Evolutionary conservation across 306 rosid genomes (phyloP).

Genomic region (Oxytropis ochrocephala): DNA sequence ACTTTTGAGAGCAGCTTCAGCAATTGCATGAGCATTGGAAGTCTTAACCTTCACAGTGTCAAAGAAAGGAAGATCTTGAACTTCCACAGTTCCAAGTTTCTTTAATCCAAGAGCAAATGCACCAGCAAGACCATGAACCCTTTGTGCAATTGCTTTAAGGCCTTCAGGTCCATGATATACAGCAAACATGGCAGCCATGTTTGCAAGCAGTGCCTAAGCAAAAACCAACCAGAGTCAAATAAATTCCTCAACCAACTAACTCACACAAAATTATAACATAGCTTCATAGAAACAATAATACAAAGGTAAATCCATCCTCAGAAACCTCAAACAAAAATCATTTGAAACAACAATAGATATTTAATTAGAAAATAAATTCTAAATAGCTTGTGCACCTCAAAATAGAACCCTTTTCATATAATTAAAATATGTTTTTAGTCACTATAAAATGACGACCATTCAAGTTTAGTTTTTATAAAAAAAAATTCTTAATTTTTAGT

Average conservation of each 20-base stretch:
- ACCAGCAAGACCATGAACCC: slow-evolving; percentile 98
- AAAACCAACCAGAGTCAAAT: slow-evolving; percentile 12
- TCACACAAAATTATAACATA: neutral
- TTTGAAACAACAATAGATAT: neutral
- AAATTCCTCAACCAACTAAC: slow-evolving; percentile 23
- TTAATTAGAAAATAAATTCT: neutral
- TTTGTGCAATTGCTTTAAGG: slow-evolving; percentile 68
- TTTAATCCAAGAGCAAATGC: slow-evolving; percentile 76
- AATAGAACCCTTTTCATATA: neutral
- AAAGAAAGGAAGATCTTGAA: slow-evolving; percentile 87
- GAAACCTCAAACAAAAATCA: neutral
- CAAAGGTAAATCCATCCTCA: neutral
- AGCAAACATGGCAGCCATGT: slow-evolving; percentile 99
- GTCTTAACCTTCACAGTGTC: slow-evolving; percentile 85
- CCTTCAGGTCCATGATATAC: slow-evolving; percentile 99
- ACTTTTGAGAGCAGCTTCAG: slow-evolving; percentile 62
- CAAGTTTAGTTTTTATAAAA: neutral
- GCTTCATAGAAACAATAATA: neutral
- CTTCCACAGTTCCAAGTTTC: slow-evolving; percentile 87
- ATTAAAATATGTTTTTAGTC: neutral
- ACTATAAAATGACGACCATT: neutral
- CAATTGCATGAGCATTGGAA: slow-evolving; percentile 65
- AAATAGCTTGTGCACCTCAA: neutral
- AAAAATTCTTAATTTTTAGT: too few species aligned
- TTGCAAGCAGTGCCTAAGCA: slow-evolving; percentile 88